Base-by-base conservation (phyloP, 176 grass and related monocot species). In the Oryza longistaminata region DNA sequence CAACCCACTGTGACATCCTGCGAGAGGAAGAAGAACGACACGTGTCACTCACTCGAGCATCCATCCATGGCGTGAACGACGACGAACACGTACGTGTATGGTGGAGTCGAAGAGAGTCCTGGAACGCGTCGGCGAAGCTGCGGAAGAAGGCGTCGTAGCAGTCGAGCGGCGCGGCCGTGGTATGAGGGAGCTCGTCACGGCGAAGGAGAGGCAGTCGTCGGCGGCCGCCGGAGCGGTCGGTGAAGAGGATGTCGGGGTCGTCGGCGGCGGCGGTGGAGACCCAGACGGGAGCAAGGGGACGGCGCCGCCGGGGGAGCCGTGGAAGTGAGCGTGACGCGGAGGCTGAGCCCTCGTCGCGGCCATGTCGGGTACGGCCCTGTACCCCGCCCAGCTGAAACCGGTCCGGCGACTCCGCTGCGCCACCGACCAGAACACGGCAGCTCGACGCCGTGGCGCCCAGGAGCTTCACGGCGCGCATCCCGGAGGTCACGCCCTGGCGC, bases 1-100 rank as follows among this genome's bases (percentile, higher is more conserved):
- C 96, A 9, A 98, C 96, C 83, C 35, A 98, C 71, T 7, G 93
- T 91, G 75, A 98, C 87, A 26, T 95, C 93, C 95, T 97, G 70
- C 4, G 19, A 16, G 5, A 21, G 1, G 37, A 39, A 68, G 1
- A 14, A 45, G 48, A 50, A 16, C 48, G 48, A 0, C 48, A 42
- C 34, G 11, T 11, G 19, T 37, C 35, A 37, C 5, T 12, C 49
- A 74, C 52, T n/a, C 14, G 5, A 39, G 64, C 13, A 82, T 11
- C 13, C 35, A 50, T 2, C n/a, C 4, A 8, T 69, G n/a, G 29
- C 9, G 15, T n/a, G 13, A 2, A 21, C 37, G 11, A 46, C 46
- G 12, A 50, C 44, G 78, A 84, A 97, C 95, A 50, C 44, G 78
- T 86, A 97, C 95, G 31, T 85, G 93, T 46, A 95, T 90, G 37